phyloP scores from a whole-genome alignment of 2,329 filamentous ascomycete genomes.

The Fusarium stilboides region DNA sequence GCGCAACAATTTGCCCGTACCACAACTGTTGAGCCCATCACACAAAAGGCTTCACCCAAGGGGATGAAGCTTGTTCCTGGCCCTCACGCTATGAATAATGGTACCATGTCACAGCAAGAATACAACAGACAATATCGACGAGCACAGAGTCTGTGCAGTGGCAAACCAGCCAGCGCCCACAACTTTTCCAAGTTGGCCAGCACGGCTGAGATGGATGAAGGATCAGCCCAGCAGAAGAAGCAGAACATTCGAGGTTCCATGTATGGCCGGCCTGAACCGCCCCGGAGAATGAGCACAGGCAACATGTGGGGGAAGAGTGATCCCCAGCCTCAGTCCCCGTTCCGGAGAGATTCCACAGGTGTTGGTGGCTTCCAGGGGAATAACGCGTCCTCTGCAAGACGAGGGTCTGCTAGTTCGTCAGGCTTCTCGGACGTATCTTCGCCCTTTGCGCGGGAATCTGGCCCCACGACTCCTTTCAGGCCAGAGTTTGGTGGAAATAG shows the following conservation, averaged over 20 bases:
- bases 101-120: slow-evolving; percentile 53
- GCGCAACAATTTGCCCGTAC: slow-evolving; percentile 70
- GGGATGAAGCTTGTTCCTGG: slow-evolving; percentile 56
- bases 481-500: slow-evolving; percentile 34
- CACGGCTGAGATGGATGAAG: slow-evolving; percentile 54
- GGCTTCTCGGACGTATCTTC: slow-evolving; percentile 40
- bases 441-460: slow-evolving; percentile 37
- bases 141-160: slow-evolving; percentile 54
- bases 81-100: slow-evolving; percentile 38
- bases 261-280: slow-evolving; percentile 32
- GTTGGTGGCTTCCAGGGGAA: slow-evolving; percentile 24
- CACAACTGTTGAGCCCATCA: slow-evolving; percentile 60
- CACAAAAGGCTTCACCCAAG: slow-evolving; percentile 57
- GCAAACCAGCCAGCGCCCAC: slow-evolving; percentile 56
- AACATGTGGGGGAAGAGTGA: slow-evolving; percentile 48
- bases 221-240: slow-evolving; percentile 18
- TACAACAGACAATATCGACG: slow-evolving; percentile 56
- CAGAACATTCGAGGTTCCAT: slow-evolving; percentile 53
- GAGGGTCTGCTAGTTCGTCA: slow-evolving; percentile 39
- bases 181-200: slow-evolving; percentile 55
- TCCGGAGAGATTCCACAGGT: slow-evolving; percentile 32
- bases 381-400: slow-evolving; percentile 15
- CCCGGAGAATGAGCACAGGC: slow-evolving; percentile 58
- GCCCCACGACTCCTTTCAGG: slow-evolving; percentile 34
- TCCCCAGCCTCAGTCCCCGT: slow-evolving; percentile 12